Base-by-base conservation (phyloP, 495 filamentous ascomycete species). In the Neurospora hispaniola region DNA sequence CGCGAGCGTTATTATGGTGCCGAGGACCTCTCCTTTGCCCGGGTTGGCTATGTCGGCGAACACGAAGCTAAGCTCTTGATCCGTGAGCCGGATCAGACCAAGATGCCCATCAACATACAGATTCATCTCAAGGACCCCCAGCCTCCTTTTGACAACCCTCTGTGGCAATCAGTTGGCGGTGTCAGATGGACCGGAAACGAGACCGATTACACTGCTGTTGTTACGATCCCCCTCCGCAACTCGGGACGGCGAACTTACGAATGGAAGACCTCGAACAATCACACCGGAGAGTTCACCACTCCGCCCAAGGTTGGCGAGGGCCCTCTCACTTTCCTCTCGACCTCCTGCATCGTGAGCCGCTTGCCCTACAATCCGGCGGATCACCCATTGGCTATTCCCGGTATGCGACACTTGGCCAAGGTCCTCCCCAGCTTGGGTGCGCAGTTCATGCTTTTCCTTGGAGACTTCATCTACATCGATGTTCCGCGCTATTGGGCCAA, bases 401-500 rank as follows among this genome's bases (percentile, higher is more conserved):
- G 96, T 2, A 86, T 98, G 75, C 86, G 87, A 73, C 84, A 92
- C 73, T 84, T 95, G 77, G 87, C 89, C 23, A 87, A 88, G 69
- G 80, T 88, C 42, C 80, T 96, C 6, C 89, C 90, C 3, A 78
- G 81, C 6, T 82, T 95, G 5, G 83, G 88, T 35, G 87, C 93
- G 0, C 89, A 90, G 72, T 98, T 99, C 75, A 98, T 99, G 94
- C 87, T 99, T 35, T 99, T 99, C 85, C 89, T 99, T 0, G 96
- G 95, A n/a, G 96, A 99, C 79, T 99, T 98, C 80, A 97, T 99
- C 79, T 99, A 99, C 79, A 90, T 96, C 74, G 96, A 99, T 73
- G 93, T 98, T 0, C 96, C 96, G 0, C 85, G 88, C 40, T 89
- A 90, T 43, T 91, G 93, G 75, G 94, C 93, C 14, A 89, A 85